Evolutionary conservation across 1,284 basidiomycete species (phyloP), one percentile per base, ranked within the genome.

Genomic region (Hortiboletus rubellus): DNA sequence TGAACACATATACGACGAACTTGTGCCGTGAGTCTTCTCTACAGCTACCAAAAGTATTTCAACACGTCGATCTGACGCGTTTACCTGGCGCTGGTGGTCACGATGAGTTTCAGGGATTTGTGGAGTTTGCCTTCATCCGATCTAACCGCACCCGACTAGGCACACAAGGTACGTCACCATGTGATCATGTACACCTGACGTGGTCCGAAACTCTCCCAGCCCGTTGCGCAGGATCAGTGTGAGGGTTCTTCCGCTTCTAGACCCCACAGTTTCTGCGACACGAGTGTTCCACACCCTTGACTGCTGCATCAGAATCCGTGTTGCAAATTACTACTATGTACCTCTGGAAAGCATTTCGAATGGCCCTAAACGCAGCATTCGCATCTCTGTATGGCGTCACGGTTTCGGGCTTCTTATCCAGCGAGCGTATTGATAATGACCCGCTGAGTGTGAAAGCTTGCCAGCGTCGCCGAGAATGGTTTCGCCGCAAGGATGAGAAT

Each of bases 1-100:
- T 85, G 77, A 87, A 89, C 73, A 86, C 86, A 11, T 91, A 91
- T 72, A 87, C 87, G 3, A 87, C 82, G 44, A 86, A 89, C 68
- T 77, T 87, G 18, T 81, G 84, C 73, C 81, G 84, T 85, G 61
- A 66, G 54, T 50, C 37, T 27, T 53, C 50, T 50, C 46, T n/a
- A 38, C 44, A 24, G 17, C 34, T 34, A 44, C 38, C 24, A 15
- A 40, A 40, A 18, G 7, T 31, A n/a, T 36, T 22, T n/a, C 17
- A 41, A 46, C 49, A 48, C 15, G 49, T 50, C 15, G 48, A 52
- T 51, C 27, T 56, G n/a, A 55, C 10, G 31, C 50, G 14, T 58
- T 42, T n/a, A 51, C 34, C 55, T 85, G 82, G 82, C 69, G 81
- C 80, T 37, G 85, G 83, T 17, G 85, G 84, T 2, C 73, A 76